Evolutionary conservation across 202 grass and related monocot genomes (phyloP).

Genomic region (Miscanthus sacchariflorus): DNA sequence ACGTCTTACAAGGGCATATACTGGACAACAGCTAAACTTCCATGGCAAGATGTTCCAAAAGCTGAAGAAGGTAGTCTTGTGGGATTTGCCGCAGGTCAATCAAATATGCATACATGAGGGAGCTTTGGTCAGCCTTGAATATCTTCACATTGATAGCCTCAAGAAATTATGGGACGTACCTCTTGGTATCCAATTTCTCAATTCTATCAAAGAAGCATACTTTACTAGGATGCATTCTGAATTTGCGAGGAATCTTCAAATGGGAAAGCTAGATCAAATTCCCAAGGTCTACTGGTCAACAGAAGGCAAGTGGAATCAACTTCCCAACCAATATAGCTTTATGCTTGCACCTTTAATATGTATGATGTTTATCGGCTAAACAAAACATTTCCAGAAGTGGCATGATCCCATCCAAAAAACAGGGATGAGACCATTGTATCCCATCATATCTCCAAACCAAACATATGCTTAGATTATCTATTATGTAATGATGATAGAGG

Average conservation of each 20-base stretch:
- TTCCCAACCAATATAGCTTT: background rate
- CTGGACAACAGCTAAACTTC: constrained; percentile 33
- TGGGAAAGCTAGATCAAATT: constrained; percentile 27
- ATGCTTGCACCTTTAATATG: background rate
- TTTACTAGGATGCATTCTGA: constrained; percentile 43
- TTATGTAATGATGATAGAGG: too few relatives aligned
- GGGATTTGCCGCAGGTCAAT: constrained; percentile 34
- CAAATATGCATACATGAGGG: constrained; percentile 45
- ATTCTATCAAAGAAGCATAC: constrained; percentile 33
- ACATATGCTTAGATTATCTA: too few relatives aligned
- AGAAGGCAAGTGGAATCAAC: constrained; percentile 10
- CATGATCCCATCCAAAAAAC: background rate
- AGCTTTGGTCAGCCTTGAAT: constrained; percentile 37
- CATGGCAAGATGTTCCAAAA: constrained; percentile 23
- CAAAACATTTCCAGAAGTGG: background rate
- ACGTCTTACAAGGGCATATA: constrained; percentile 29
- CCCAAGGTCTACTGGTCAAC: constrained; percentile 17
- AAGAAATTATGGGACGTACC: constrained; percentile 35
- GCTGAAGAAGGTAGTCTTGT: constrained; percentile 26
- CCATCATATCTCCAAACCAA: too few relatives aligned
- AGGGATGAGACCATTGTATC: too few relatives aligned
- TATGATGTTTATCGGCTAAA: background rate
- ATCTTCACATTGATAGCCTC: constrained; percentile 30
- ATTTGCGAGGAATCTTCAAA: constrained; percentile 31
- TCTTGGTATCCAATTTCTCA: constrained; percentile 31